These are phyloP conservation scores for Globisporangium iwayamae DNA, from an alignment of 352 stramenopile species.

Conservation along the genomic window DNA sequence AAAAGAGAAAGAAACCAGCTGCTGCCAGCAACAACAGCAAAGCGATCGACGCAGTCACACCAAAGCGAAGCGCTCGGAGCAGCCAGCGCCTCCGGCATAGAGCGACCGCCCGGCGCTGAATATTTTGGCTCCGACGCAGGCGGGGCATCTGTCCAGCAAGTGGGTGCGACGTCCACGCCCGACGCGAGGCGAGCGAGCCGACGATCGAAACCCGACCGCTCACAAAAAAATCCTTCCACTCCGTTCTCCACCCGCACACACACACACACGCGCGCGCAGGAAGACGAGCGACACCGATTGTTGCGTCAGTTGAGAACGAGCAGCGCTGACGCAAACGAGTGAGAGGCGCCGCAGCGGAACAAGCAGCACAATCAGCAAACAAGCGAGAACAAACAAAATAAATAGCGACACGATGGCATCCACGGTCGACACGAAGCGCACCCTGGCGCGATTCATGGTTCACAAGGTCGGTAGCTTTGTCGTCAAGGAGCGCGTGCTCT, in stretches of 20 bases:
- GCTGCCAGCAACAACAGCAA: not conserved
- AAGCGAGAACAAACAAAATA: not conserved
- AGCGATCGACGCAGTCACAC: not conserved
- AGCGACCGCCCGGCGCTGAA: conserved; percentile 3
- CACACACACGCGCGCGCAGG: not conserved
- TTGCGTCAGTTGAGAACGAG: conserved; percentile 1
- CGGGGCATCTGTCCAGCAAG: conserved; percentile 1
- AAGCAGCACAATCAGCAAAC: not conserved
- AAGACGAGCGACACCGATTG: not conserved
- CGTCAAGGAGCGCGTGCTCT: conserved; percentile 81
- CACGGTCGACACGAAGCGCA: conserved; percentile 51
- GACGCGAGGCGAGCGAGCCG: not conserved
- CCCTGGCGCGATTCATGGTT: conserved; percentile 78
- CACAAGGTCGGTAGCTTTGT: conserved; percentile 82
- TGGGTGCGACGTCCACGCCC: not conserved
- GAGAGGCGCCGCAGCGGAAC: not conserved
- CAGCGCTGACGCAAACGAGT: not conserved
- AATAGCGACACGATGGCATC: not conserved
- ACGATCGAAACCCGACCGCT: not conserved
- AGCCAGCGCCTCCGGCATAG: not conserved
- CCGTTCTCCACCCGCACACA: not conserved
- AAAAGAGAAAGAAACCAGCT: conserved; percentile 11
- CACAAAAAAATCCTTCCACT: not conserved
- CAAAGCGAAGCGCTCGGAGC: not conserved
- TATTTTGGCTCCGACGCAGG: conserved; percentile 8